A percentile compares a stretch with the other conserved stretches of the same genome.
Evolutionary conservation across 306 rosid genomes (phyloP).

Genomic region (Dryas drummondii): DNA sequence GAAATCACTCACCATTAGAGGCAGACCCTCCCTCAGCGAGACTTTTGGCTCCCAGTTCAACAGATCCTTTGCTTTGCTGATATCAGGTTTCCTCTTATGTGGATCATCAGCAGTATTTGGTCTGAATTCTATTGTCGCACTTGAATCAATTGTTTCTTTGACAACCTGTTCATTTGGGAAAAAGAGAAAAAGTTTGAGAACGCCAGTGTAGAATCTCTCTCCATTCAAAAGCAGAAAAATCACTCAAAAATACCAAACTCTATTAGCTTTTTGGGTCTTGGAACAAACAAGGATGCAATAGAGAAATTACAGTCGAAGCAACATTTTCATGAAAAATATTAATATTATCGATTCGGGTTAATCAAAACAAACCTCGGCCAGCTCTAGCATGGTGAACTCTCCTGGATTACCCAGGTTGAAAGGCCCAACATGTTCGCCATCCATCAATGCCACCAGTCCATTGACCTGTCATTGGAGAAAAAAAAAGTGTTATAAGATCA

Average conservation of each 20-base stretch:
- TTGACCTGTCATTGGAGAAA: slow-evolving; percentile 52
- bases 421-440: slow-evolving; percentile 92
- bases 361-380: slow-evolving; percentile 67
- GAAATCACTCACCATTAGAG: slow-evolving; percentile 94
- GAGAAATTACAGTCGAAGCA: neutral
- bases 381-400: slow-evolving; percentile 96
- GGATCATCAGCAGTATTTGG: slow-evolving; percentile 99
- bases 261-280: neutral
- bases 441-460: slow-evolving; percentile 87
- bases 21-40: slow-evolving; percentile 84
- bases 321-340: neutral
- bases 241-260: neutral
- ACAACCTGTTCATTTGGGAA: slow-evolving; percentile 64
- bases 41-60: slow-evolving; percentile 93
- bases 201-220: neutral
- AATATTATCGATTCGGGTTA: neutral
- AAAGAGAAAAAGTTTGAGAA: slow-evolving; percentile 13
- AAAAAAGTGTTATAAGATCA: neutral
- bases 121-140: slow-evolving; percentile 81
- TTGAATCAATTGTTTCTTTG: slow-evolving; percentile 88
- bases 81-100: slow-evolving; percentile 97
- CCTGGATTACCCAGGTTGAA: slow-evolving; percentile 97
- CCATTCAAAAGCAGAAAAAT: neutral
- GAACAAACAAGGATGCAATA: neutral
- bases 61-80: slow-evolving; percentile 85